phyloP scores from a whole-genome alignment of 495 filamentous ascomycete genomes.

The Aspergillus carlsbadensis region DNA sequence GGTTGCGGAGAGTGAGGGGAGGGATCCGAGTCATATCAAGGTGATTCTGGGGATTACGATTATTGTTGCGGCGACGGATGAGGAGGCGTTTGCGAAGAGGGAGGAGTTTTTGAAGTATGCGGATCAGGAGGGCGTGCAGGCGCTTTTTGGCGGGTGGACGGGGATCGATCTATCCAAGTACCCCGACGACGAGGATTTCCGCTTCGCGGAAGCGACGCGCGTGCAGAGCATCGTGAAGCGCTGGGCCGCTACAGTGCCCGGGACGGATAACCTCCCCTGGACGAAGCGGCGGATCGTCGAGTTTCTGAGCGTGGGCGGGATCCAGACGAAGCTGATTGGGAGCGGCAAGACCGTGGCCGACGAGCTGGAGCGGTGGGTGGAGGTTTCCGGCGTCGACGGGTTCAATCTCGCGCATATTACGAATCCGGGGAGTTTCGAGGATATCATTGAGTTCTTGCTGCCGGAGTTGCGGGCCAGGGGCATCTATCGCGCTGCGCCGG shows the following conservation, averaged over 20 bases:
- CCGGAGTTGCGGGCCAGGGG: slow-evolving; percentile 47
- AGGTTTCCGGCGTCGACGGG: slow-evolving; percentile 60
- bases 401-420: slow-evolving; percentile 62
- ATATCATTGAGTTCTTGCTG: slow-evolving; percentile 52
- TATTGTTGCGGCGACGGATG: slow-evolving; percentile 53
- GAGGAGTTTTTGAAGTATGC: slow-evolving; percentile 49
- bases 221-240: slow-evolving; percentile 42
- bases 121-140: slow-evolving; percentile 56
- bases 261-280: slow-evolving; percentile 53
- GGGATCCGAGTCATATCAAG: slow-evolving; percentile 51
- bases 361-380: slow-evolving; percentile 60
- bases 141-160: slow-evolving; percentile 63
- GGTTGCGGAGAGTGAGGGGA: slow-evolving; percentile 40
- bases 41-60: slow-evolving; percentile 49
- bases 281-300: slow-evolving; percentile 61
- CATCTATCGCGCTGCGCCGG: slow-evolving; percentile 45
- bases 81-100: slow-evolving; percentile 52
- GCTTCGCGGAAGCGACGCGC: slow-evolving; percentile 58
- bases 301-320: slow-evolving; percentile 59
- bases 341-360: slow-evolving; percentile 58
- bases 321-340: slow-evolving; percentile 55
- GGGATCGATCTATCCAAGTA: slow-evolving; percentile 55
- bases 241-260: slow-evolving; percentile 31
- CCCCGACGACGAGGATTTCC: slow-evolving; percentile 55
- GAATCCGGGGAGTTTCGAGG: slow-evolving; percentile 61